Conservation (phyloP, 2,329 filamentous ascomycete genomes). For the Dactylellina drechsleri region DNA sequence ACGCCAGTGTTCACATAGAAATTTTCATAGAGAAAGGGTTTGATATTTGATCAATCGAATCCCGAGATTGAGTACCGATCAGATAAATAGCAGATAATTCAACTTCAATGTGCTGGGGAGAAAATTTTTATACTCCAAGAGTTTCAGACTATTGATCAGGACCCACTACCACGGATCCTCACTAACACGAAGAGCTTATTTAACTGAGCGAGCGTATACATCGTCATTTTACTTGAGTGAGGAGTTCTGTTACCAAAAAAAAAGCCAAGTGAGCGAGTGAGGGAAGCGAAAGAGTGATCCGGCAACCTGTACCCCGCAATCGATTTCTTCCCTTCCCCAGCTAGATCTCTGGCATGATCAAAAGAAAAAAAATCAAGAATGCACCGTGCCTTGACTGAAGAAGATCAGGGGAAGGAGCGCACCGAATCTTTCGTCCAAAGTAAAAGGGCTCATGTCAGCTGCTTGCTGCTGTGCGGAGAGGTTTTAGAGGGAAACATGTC, state of each 20-base stretch:
- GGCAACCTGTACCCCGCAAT: background rate
- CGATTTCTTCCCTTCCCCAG: conserved; percentile 3
- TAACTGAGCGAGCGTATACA: no score
- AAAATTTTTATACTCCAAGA: background rate
- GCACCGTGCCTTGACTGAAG: conserved; percentile 2
- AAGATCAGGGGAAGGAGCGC: conserved; percentile 2
- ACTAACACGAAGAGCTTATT: no score
- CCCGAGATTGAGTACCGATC: no score
- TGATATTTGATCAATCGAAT: no score
- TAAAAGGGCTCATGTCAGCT: background rate
- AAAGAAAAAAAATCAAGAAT: background rate
- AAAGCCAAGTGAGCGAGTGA: background rate
- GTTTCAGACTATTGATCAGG: background rate
- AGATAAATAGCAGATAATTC: no score
- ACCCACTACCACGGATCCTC: conserved; percentile 18
- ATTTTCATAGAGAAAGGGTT: no score
- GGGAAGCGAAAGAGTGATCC: background rate
- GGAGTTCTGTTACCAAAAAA: no score
- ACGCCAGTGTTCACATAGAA: no score
- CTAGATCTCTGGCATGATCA: background rate
- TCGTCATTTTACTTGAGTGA: no score
- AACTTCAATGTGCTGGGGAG: background rate
- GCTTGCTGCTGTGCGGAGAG: background rate
- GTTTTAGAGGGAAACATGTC: background rate
- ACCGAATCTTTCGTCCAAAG: background rate